Conservation (phyloP, 305 asterid genomes). For the Fraxinus sp. region DNA sequence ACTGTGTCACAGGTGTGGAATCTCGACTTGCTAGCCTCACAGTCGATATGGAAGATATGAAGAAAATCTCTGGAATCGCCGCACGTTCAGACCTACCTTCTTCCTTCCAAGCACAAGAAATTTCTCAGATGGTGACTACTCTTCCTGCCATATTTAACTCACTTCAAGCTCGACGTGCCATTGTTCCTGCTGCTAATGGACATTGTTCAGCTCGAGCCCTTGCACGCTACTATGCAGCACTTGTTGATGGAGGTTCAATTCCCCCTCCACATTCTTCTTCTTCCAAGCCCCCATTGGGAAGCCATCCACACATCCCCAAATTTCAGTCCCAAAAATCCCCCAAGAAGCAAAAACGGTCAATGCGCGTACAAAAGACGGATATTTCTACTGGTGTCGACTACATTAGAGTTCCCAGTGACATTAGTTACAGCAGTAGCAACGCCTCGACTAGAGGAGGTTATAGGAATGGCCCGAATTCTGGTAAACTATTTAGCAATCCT, state of each 20-base stretch:
- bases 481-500: conserved; percentile 52
- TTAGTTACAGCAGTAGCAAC: conserved; percentile 15
- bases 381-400: conserved; percentile 31
- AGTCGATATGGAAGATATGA: conserved; percentile 72
- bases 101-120: conserved; percentile 64
- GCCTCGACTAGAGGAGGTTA: conserved; percentile 2
- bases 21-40: conserved; percentile 94
- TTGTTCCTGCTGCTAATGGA: conserved; percentile 81
- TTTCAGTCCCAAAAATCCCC: conserved; percentile 42
- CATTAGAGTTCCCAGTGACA: conserved; percentile 45
- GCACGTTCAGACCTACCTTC: conserved; percentile 65
- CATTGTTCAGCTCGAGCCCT: conserved; percentile 99
- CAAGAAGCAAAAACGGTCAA: conserved; percentile 44
- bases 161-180: conserved; percentile 78
- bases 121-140: conserved; percentile 50
- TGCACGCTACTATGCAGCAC: conserved; percentile 90
- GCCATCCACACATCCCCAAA: conserved; percentile 74
- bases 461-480: conserved; percentile 4
- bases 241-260: conserved; percentile 62
- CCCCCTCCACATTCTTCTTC: conserved; percentile 67
- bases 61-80: conserved; percentile 44
- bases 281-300: conserved; percentile 69
- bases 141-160: conserved; percentile 79
- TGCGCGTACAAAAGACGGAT: conserved; percentile 12
- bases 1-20: conserved; percentile 67